Evolutionary conservation across 2,329 filamentous ascomycete species (phyloP).

Genomic region (Daldinia sp.): DNA sequence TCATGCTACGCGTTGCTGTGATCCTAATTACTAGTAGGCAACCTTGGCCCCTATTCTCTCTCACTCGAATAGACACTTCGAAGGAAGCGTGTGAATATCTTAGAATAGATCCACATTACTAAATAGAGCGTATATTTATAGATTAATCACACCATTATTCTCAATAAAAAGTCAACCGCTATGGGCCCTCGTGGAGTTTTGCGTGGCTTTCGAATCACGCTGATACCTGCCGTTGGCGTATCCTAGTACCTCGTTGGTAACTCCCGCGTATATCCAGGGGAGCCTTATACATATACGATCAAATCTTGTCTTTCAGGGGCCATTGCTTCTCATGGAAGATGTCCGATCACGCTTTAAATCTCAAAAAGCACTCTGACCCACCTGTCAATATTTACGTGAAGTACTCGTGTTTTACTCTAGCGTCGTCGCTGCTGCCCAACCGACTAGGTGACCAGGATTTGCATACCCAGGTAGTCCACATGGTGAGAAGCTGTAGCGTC

Average conservation of each 20-base stretch:
- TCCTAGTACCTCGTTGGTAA: not conserved
- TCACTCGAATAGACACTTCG: not conserved
- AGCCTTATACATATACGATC: not conserved
- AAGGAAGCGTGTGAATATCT: not conserved
- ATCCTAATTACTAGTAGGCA: not conserved
- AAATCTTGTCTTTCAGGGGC: not conserved
- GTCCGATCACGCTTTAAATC: not conserved
- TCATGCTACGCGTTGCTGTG: not conserved
- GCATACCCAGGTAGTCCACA: not conserved
- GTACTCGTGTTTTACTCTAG: slow-evolving; percentile 2
- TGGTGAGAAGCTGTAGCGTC: not conserved
- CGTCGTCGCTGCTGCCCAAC: slow-evolving; percentile 8
- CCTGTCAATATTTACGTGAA: slow-evolving; percentile 1
- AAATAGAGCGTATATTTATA: not conserved
- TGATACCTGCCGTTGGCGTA: not conserved
- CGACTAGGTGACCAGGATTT: slow-evolving; percentile 8
- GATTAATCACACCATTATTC: not conserved
- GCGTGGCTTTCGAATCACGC: not conserved
- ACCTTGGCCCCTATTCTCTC: not conserved
- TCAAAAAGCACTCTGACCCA: slow-evolving; percentile 2
- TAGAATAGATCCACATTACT: not conserved
- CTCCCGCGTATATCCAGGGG: not conserved
- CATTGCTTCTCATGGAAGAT: not conserved
- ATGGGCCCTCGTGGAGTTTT: not conserved
- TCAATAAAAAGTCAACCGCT: not conserved